Base-by-base conservation (phyloP, 2,329 filamentous ascomycete genomes). In the Ophiocordyceps australis region DNA sequence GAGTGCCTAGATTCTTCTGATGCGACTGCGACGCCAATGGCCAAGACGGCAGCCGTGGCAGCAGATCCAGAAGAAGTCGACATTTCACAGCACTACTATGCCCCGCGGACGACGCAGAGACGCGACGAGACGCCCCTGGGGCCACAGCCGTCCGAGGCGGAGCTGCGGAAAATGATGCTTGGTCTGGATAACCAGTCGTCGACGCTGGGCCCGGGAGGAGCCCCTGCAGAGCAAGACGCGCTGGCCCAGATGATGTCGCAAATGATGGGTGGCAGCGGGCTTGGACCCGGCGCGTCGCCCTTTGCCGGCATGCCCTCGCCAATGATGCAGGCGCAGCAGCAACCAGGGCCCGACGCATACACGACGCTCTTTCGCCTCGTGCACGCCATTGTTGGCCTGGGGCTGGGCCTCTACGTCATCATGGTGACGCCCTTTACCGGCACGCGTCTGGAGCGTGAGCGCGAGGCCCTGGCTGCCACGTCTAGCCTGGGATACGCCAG, bases 21-120 rank as follows among this genome's bases (percentile, higher is more conserved):
- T n/a, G n/a, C n/a, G n/a, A n/a, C n/a, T n/a, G n/a, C n/a, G n/a
- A n/a, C n/a, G n/a, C n/a, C n/a, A n/a, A n/a, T n/a, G n/a, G n/a
- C n/a, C n/a, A n/a, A n/a, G n/a, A n/a, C n/a, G n/a, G n/a, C n/a
- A n/a, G n/a, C n/a, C n/a, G n/a, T n/a, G n/a, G n/a, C n/a, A n/a
- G n/a, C n/a, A n/a, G 74, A 80, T 39, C 78, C 78, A 5, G 76
- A 73, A 5, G 79, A 83, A 47, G 64, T 81, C 34, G 78, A 85
- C 45, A 82, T 86, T 37, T 79, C 75, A n/a, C 52, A 74, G 35
- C 75, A 79, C 50, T 74, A 63, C 49, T 78, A 76, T 49, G 50
- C 62, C 18, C 73, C 72, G 2, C 49, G 54, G 14, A 49, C 52
- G 8, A 33, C 39, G 7, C 25, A 27, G 38, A 47, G n/a, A n/a